A percentile compares a stretch with the other conserved stretches of the same genome.
phyloP scores from a whole-genome alignment of 306 rosid genomes.

The Abrus precatorius region DNA sequence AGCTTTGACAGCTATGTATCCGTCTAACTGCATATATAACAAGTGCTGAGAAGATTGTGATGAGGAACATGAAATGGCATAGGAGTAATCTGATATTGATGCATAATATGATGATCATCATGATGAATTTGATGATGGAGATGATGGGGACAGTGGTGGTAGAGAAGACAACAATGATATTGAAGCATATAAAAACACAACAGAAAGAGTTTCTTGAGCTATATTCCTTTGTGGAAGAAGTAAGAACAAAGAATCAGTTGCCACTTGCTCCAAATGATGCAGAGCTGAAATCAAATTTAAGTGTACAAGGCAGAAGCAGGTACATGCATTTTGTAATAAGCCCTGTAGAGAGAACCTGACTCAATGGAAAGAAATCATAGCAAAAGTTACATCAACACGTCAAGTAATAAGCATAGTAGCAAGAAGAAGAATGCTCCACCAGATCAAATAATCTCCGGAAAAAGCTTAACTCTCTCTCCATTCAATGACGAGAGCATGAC shows the following conservation, averaged over 20 bases:
- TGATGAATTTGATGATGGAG: background rate
- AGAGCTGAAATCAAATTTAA: conserved; percentile 59
- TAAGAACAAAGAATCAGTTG: conserved; percentile 21
- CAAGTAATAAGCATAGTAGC: background rate
- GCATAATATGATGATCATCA: conserved; percentile 3
- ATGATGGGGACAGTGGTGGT: background rate
- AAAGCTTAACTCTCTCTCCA: background rate
- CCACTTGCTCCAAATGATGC: conserved; percentile 17
- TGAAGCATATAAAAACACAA: conserved; percentile 41
- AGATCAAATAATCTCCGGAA: background rate
- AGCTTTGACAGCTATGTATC: conserved; percentile 45
- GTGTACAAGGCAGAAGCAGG: conserved; percentile 38
- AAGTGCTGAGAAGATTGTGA: conserved; percentile 59
- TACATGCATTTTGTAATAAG: conserved; percentile 62
- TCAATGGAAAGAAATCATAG: conserved; percentile 4
- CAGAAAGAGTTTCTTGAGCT: background rate
- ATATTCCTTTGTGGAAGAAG: conserved; percentile 4
- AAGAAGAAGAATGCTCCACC: background rate
- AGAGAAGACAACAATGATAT: background rate
- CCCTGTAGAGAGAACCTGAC: conserved; percentile 45
- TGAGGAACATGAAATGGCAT: conserved; percentile 57
- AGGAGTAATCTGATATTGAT: conserved; percentile 61
- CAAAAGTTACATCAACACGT: background rate
- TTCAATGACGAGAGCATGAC: conserved; percentile 45
- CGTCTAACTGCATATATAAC: conserved; percentile 65